Percentiles rank a stretch among this genome's conserved stretches.
These are phyloP conservation scores for Kwoniella bestiolae DNA, from an alignment of 768 basidiomycete species.

Conservation along the genomic window DNA sequence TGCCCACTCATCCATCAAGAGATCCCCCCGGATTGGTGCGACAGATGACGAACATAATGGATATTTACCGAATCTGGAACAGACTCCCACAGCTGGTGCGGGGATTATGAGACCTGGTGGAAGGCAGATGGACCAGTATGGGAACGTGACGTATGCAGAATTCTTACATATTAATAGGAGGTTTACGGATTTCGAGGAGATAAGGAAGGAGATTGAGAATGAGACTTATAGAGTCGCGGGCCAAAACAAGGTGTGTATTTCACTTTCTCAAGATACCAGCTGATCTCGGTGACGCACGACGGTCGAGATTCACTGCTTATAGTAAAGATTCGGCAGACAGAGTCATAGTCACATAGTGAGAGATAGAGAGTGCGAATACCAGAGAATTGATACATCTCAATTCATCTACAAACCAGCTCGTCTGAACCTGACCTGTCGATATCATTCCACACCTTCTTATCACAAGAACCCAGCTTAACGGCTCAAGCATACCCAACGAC, in stretches of 20 bases:
- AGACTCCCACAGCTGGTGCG: slow-evolving; percentile 38
- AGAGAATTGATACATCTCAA: too few species aligned
- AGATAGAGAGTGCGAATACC: too few species aligned
- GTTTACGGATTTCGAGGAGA: slow-evolving; percentile 94
- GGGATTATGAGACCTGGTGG: slow-evolving; percentile 49
- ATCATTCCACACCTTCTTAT: too few species aligned
- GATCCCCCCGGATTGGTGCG: slow-evolving; percentile 34
- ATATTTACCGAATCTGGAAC: slow-evolving; percentile 34
- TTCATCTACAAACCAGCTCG: too few species aligned
- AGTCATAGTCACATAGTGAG: too few species aligned
- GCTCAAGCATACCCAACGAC: too few species aligned
- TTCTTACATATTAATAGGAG: slow-evolving; percentile 95
- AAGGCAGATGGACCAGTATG: slow-evolving; percentile 33
- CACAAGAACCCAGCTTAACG: too few species aligned
- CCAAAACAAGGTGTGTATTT: slow-evolving; percentile 82
- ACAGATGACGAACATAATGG: slow-evolving; percentile 32
- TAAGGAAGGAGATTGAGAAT: slow-evolving; percentile 94
- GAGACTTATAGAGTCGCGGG: slow-evolving; percentile 97
- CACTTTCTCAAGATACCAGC: too few species aligned
- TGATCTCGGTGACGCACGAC: too few species aligned
- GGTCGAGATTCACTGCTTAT: too few species aligned
- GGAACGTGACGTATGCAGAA: slow-evolving; percentile 83
- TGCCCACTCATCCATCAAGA: not conserved
- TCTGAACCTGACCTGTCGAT: too few species aligned
- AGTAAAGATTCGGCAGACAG: too few species aligned